Evolutionary conservation across 2,329 filamentous ascomycete species (phyloP).

Genomic region (Pseudogymnoascus sp.): DNA sequence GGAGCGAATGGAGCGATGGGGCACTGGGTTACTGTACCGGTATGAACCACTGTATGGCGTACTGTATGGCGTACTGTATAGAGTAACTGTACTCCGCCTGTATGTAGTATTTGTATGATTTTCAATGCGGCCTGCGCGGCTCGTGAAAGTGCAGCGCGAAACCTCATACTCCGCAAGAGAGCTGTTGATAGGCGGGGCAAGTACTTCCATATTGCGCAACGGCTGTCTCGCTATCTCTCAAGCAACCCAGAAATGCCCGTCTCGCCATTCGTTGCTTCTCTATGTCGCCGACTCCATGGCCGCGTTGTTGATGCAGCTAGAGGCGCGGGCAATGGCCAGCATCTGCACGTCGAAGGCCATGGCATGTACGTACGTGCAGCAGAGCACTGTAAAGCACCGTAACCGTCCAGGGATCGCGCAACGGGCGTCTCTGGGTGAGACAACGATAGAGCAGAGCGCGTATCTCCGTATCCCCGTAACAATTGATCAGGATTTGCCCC

Average conservation of each 20-base stretch:
- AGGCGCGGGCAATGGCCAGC: not conserved
- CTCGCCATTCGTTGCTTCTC: not conserved
- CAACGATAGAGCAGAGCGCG: constrained; percentile 3
- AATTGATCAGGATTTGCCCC: not conserved
- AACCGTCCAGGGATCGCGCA: not conserved
- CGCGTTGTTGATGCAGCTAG: not conserved
- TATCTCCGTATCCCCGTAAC: constrained; percentile 7
- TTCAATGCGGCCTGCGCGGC: constrained; percentile 4
- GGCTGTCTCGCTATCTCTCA: constrained; percentile 1
- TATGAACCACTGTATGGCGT: not conserved
- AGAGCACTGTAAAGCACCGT: not conserved
- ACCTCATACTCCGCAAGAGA: not conserved
- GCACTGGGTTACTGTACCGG: not conserved
- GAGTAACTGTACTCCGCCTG: constrained; percentile 2
- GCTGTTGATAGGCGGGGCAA: not conserved
- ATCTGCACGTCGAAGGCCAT: constrained; percentile 3
- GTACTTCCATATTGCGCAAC: constrained; percentile 5
- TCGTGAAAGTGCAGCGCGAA: not conserved
- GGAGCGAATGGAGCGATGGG: not conserved
- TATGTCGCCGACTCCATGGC: constrained; percentile 4
- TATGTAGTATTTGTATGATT: not conserved
- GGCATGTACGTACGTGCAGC: not conserved
- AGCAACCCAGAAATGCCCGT: not conserved
- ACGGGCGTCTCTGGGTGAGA: constrained; percentile 1
- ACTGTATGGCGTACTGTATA: constrained; percentile 1